Evolutionary conservation across 2,329 filamentous ascomycete genomes (phyloP).

Genomic region (Aspergillus eucalypticola): DNA sequence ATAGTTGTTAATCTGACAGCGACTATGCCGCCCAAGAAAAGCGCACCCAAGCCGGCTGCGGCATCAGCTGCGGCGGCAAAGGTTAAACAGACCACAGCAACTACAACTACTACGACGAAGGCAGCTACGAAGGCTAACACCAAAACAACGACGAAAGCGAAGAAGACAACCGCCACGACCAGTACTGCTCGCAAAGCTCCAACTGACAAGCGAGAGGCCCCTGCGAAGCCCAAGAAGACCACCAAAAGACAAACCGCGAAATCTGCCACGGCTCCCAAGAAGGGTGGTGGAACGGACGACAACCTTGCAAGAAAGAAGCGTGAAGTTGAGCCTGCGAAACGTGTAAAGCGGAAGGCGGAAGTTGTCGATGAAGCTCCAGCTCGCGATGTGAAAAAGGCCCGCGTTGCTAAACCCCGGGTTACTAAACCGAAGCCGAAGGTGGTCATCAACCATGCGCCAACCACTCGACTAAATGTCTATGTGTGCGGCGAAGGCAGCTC

Average conservation of each 20-base stretch:
- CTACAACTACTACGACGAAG: conserved; percentile 11
- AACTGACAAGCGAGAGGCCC: conserved; percentile 1
- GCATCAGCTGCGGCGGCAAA: conserved; percentile 14
- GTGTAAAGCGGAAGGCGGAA: conserved; percentile 39
- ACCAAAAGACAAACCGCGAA: conserved; percentile 18
- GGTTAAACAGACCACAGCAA: conserved; percentile 20
- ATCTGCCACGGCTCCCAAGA: conserved; percentile 23
- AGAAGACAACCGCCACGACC: conserved; percentile 23
- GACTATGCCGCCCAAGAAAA: conserved; percentile 35
- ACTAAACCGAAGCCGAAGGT: conserved; percentile 36
- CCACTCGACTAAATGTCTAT: conserved; percentile 64
- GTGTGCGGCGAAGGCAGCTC: conserved; percentile 78
- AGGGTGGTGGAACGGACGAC: conserved; percentile 24
- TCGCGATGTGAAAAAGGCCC: conserved; percentile 34
- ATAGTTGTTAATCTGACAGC: not conserved
- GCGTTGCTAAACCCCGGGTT: conserved; percentile 30
- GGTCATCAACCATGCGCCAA: conserved; percentile 64
- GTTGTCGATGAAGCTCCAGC: conserved; percentile 28
- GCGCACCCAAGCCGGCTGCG: conserved; percentile 23
- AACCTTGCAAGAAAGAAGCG: conserved; percentile 23
- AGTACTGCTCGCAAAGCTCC: conserved; percentile 29
- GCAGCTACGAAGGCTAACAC: conserved; percentile 19
- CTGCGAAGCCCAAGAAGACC: conserved; percentile 25
- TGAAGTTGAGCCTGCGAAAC: conserved; percentile 17
- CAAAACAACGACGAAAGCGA: conserved; percentile 24